Percentiles rank a stretch among this genome's conserved stretches.
These are phyloP conservation scores for Colletotrichum neosansevieriae DNA, from an alignment of 2,329 filamentous ascomycete species.

Conservation along the genomic window DNA sequence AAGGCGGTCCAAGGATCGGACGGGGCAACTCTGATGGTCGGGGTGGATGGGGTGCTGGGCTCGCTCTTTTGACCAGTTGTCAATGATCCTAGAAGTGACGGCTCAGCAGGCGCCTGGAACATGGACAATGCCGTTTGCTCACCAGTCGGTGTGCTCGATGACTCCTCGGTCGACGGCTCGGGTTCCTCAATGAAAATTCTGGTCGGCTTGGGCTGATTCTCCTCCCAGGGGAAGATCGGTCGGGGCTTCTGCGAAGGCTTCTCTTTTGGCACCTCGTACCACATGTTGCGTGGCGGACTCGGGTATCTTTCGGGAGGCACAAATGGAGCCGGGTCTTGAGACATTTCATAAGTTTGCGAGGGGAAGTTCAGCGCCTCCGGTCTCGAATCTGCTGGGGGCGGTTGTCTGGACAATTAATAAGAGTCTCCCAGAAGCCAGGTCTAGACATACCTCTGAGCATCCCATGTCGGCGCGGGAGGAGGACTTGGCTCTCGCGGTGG, in stretches of 20 bases:
- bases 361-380: constrained; percentile 91
- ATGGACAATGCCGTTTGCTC: constrained; percentile 42
- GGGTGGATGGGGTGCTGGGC: constrained; percentile 61
- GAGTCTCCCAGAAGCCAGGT: constrained; percentile 9
- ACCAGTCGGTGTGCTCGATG: constrained; percentile 44
- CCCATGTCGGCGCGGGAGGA: constrained; percentile 56
- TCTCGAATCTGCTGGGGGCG: constrained; percentile 74
- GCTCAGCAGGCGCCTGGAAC: constrained; percentile 47
- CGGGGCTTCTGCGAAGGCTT: constrained; percentile 70
- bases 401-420: constrained; percentile 61
- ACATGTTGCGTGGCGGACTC: constrained; percentile 88
- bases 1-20: constrained; percentile 79
- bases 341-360: constrained; percentile 84
- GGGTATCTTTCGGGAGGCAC: constrained; percentile 82
- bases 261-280: constrained; percentile 82
- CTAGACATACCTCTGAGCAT: constrained; percentile 63
- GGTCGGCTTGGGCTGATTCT: constrained; percentile 69
- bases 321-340: constrained; percentile 79
- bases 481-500: constrained; percentile 52
- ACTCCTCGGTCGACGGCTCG: constrained; percentile 44
- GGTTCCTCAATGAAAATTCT: constrained; percentile 68
- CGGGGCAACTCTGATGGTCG: constrained; percentile 58
- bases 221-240: constrained; percentile 93
- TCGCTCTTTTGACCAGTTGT: constrained; percentile 51
- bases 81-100: constrained; percentile 51